phyloP scores from a whole-genome alignment of 495 filamentous ascomycete genomes.

The Annulohypoxylon nitens region DNA sequence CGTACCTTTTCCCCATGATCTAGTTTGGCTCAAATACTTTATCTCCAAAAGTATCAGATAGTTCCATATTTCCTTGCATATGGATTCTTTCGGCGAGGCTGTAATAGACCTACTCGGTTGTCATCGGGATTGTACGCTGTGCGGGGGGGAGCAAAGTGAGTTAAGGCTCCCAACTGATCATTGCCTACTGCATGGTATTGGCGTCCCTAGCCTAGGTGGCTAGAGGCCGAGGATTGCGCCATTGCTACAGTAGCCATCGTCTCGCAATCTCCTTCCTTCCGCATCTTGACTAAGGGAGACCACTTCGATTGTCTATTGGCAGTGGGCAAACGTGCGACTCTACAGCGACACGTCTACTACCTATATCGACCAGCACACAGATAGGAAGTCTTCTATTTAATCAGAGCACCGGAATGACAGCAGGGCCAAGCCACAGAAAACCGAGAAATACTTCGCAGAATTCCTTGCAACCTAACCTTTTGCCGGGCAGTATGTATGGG shows the following conservation, averaged over 20 bases:
- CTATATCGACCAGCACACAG: slow-evolving; percentile 13
- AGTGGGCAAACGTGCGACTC: slow-evolving; percentile 4
- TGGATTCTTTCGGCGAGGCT: slow-evolving; percentile 24
- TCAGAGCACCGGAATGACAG: neutral
- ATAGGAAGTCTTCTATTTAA: slow-evolving; percentile 11
- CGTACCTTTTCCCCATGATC: slow-evolving; percentile 16
- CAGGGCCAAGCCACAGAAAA: slow-evolving; percentile 1
- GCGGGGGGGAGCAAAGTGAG: slow-evolving; percentile 15
- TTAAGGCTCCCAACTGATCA: slow-evolving; percentile 13
- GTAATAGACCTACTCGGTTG: slow-evolving; percentile 15
- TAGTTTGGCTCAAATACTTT: slow-evolving; percentile 20
- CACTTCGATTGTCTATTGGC: neutral
- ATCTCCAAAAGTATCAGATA: slow-evolving; percentile 40
- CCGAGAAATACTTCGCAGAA: neutral
- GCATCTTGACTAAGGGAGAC: neutral
- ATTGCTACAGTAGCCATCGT: slow-evolving; percentile 11
- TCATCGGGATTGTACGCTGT: slow-evolving; percentile 2
- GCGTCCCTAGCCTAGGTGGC: slow-evolving; percentile 6
- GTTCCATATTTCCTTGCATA: slow-evolving; percentile 21
- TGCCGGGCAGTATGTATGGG: slow-evolving; percentile 5
- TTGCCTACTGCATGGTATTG: slow-evolving; percentile 19
- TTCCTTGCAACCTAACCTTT: slow-evolving; percentile 11
- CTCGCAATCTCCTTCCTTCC: slow-evolving; percentile 7
- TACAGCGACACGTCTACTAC: neutral
- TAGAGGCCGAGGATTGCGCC: slow-evolving; percentile 1